Conservation (phyloP, 2,329 filamentous ascomycete genomes). For the Colletotrichum falcatum region DNA sequence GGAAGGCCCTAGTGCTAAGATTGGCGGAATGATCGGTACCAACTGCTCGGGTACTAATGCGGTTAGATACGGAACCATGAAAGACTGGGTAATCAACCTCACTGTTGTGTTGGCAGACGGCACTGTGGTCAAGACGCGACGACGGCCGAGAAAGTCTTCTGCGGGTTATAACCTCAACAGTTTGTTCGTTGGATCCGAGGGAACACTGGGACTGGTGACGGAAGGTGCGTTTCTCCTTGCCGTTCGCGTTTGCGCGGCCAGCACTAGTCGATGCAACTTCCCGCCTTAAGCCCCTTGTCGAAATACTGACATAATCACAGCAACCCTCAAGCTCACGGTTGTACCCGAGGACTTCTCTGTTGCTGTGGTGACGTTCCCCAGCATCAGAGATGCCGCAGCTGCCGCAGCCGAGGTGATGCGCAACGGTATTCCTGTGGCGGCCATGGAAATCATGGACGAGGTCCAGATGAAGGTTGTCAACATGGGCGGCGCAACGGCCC, state of each 20-base stretch:
- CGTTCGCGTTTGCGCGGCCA: background rate
- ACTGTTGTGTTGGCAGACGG: constrained; percentile 86
- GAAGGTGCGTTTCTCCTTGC: constrained; percentile 65
- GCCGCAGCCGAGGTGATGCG: constrained; percentile 83
- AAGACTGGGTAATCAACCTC: constrained; percentile 87
- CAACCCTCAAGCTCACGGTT: constrained; percentile 82
- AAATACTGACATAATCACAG: constrained; percentile 46
- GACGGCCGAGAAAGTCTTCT: constrained; percentile 82
- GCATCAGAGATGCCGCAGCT: constrained; percentile 79
- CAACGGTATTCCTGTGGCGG: constrained; percentile 77
- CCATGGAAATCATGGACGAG: constrained; percentile 90
- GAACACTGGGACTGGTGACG: constrained; percentile 83
- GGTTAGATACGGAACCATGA: constrained; percentile 87
- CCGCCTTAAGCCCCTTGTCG: background rate
- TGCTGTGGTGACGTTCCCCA: constrained; percentile 83
- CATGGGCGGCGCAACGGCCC: constrained; percentile 75
- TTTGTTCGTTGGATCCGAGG: constrained; percentile 84
- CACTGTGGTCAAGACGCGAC: constrained; percentile 81
- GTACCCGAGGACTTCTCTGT: constrained; percentile 82
- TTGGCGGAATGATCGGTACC: constrained; percentile 86
- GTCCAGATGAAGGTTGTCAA: constrained; percentile 90
- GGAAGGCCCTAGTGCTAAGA: constrained; percentile 71
- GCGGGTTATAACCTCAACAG: constrained; percentile 87
- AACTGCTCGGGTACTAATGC: constrained; percentile 84
- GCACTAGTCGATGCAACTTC: background rate